Percentiles rank a stretch among this genome's conserved stretches.
Conservation (phyloP, 208 protist species). For the Trypanosoma conorhini region DNA sequence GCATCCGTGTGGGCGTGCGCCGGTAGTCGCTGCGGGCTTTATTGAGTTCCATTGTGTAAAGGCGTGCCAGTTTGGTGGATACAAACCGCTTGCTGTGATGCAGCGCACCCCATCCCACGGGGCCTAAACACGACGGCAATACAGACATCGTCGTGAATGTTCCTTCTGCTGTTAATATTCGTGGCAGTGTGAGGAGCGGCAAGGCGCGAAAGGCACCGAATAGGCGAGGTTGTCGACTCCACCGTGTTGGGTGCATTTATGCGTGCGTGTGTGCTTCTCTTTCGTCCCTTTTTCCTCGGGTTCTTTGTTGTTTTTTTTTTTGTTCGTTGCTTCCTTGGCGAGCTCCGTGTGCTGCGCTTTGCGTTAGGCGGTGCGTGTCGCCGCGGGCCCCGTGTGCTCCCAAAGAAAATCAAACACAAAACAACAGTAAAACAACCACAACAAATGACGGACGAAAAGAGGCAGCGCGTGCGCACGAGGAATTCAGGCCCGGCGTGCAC, state of each 20-base stretch:
- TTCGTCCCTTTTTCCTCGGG: background rate
- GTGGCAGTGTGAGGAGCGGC: background rate
- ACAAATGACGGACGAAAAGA: too few species aligned
- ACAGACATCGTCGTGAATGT: background rate
- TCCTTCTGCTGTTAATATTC: background rate
- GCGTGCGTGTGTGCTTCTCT: background rate
- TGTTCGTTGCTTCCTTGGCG: too few species aligned
- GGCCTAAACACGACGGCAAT: background rate
- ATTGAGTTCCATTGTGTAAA: constrained; percentile 33
- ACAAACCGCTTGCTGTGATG: constrained; percentile 8
- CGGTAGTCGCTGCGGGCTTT: constrained; percentile 24
- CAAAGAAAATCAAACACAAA: too few species aligned
- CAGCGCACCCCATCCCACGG: background rate
- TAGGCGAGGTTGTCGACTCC: background rate
- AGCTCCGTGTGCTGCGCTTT: too few species aligned
- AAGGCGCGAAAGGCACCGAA: constrained; percentile 1
- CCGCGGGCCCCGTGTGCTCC: background rate
- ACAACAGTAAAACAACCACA: too few species aligned
- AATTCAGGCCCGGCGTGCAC: too few species aligned
- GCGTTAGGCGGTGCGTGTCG: background rate
- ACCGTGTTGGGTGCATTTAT: constrained; percentile 13
- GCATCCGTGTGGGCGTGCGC: constrained; percentile 22
- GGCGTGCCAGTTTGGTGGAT: constrained; percentile 26
- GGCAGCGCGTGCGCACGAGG: too few species aligned
- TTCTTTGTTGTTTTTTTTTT: background rate